Percentiles rank a stretch among this genome's conserved stretches.
Evolutionary conservation across 495 filamentous ascomycete species (phyloP).

Genomic region (Aspergillus bridgeri): DNA sequence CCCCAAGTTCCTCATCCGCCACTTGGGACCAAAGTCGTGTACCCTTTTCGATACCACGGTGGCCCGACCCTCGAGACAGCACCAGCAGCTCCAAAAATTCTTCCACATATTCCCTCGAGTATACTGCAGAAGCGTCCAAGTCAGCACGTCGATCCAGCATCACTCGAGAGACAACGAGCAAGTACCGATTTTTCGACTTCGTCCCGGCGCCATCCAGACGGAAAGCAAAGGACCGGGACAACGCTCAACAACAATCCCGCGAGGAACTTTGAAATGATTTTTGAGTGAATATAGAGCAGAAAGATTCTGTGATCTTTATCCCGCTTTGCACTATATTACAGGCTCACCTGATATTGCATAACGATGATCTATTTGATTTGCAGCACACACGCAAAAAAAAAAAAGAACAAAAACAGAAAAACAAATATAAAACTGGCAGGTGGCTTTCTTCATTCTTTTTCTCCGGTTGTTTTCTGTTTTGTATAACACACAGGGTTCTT

Average conservation of each 20-base stretch:
- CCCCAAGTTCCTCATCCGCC: constrained; percentile 51
- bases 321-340: background rate
- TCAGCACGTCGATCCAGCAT: constrained; percentile 39
- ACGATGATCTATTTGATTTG: background rate
- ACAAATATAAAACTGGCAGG: background rate
- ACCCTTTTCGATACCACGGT: constrained; percentile 39
- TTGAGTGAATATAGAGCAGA: constrained; percentile 15
- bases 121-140: constrained; percentile 35
- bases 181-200: constrained; percentile 49
- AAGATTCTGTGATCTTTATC: background rate
- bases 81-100: constrained; percentile 48
- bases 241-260: constrained; percentile 36
- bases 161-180: constrained; percentile 43
- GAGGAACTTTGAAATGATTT: constrained; percentile 39
- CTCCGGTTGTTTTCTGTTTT: constrained; percentile 4
- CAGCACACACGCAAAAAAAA: background rate
- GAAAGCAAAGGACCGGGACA: constrained; percentile 43
- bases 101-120: constrained; percentile 46
- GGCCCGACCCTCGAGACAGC: constrained; percentile 46
- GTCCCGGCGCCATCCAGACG: constrained; percentile 42
- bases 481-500: constrained; percentile 22
- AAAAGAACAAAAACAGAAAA: background rate
- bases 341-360: background rate
- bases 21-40: constrained; percentile 48
- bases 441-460: background rate